Percentiles rank a stretch among this genome's conserved stretches.
Evolutionary conservation across 1,139 yeast genomes (phyloP).

Genomic region (Blastobotrys buckinghamii): DNA sequence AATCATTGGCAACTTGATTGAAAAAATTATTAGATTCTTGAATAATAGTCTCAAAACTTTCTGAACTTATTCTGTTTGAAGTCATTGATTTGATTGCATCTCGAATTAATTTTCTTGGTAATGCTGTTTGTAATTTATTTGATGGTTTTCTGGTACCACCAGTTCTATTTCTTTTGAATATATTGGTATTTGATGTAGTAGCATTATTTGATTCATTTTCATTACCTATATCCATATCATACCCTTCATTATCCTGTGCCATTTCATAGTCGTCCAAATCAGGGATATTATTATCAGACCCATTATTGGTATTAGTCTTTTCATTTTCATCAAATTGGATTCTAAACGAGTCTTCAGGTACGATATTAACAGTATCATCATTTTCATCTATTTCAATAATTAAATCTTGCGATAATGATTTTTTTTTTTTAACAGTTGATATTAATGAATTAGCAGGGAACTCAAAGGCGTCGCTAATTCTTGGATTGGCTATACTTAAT

Average conservation of each 20-base stretch:
- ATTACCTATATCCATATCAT: neutral
- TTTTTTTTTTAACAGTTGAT: neutral
- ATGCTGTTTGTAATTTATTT: constrained; percentile 17
- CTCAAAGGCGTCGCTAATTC: constrained; percentile 12
- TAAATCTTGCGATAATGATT: neutral
- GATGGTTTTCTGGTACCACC: too few species aligned
- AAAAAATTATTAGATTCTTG: constrained; percentile 27
- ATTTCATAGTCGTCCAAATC: neutral
- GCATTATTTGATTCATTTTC: neutral
- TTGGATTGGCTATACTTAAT: constrained; percentile 10
- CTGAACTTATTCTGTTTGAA: constrained; percentile 17
- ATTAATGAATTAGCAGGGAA: constrained; percentile 5
- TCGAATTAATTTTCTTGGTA: constrained; percentile 22
- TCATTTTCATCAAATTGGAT: constrained; percentile 8
- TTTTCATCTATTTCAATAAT: neutral
- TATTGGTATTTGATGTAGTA: constrained; percentile 1
- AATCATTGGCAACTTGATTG: constrained; percentile 25
- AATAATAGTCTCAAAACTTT: constrained; percentile 26
- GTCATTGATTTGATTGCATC: constrained; percentile 23
- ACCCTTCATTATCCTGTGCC: constrained; percentile 3
- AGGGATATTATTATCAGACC: neutral
- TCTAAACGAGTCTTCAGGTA: constrained; percentile 11
- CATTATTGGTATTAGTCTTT: neutral
- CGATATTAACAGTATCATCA: constrained; percentile 3
- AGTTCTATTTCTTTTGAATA: neutral